Percentiles rank a stretch among this genome's conserved stretches.
Conservation (phyloP, 2,329 filamentous ascomycete species). For the Colletotrichum karsti region DNA sequence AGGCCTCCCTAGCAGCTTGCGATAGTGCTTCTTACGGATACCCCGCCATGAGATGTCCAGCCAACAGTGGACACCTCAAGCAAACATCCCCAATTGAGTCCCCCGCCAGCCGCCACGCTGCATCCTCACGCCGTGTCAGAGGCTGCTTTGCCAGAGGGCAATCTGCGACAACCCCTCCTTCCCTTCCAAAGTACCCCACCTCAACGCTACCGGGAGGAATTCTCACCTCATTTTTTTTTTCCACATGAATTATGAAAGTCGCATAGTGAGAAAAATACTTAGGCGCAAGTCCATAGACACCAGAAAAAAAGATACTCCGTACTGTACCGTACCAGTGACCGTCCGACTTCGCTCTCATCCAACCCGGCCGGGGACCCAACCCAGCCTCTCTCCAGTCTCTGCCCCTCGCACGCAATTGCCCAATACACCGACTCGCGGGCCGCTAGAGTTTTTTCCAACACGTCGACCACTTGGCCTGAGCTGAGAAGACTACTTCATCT, state of each 20-base stretch:
- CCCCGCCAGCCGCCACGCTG: conserved; percentile 17
- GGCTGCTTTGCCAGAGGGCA: conserved; percentile 15
- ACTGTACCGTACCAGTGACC: background rate
- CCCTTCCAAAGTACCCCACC: conserved; percentile 18
- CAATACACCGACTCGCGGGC: conserved; percentile 24
- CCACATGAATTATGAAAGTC: background rate
- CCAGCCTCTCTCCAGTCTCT: conserved; percentile 24
- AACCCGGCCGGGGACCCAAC: conserved; percentile 16
- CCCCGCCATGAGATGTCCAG: conserved; percentile 15
- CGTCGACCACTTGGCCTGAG: background rate
- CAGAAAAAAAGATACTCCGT: background rate
- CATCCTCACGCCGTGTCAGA: conserved; percentile 20
- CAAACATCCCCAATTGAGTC: conserved; percentile 22
- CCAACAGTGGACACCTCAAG: conserved; percentile 13
- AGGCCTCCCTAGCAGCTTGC: background rate
- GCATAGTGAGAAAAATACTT: too few relatives aligned
- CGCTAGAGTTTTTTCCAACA: conserved; percentile 22
- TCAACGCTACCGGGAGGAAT: conserved; percentile 1
- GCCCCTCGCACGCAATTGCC: conserved; percentile 27
- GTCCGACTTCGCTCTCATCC: conserved; percentile 25
- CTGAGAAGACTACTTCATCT: conserved; percentile 21
- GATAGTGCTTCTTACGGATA: conserved; percentile 14
- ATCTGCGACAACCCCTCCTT: conserved; percentile 29
- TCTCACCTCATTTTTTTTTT: conserved; percentile 19
- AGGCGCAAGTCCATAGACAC: background rate